Base-by-base conservation (phyloP, 768 basidiomycete genomes). In the Leccinum subtestaceum region DNA sequence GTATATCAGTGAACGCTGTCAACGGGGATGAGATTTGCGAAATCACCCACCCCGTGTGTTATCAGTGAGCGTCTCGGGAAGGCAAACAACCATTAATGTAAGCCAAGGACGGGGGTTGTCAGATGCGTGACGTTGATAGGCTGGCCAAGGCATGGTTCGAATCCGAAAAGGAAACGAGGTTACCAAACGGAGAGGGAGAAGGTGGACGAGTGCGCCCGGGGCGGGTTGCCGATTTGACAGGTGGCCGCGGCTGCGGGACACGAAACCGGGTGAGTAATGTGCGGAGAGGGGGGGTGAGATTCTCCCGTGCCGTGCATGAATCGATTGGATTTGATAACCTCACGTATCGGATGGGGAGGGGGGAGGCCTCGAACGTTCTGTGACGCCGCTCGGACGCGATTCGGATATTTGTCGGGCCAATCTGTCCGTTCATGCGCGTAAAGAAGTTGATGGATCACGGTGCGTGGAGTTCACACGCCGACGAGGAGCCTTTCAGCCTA, bases 241-340 rank as follows among this genome's bases (percentile, higher is more conserved):
- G 21, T 21, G 45, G 46, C 61, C 61, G 47, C 48, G 21, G 47
- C 29, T 56, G 29, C 45, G 61, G 61, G 54, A 5, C 57, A 32
- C 27, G 43, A 43, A 43, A 17, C 38, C 8, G 38, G 43, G 3
- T 43, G 43, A 43, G 40, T 43, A 43, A 43, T 11, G 43, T 43
- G 43, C 43, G 46, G 55, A 48, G 46, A 12, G 38, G 13, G 4
- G 7, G 4, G 21, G 38, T n/a, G 17, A 21, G 38, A 43, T 54
- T 50, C 48, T 43, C 59, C 60, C 38, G 52, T 61, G 52, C 19
- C 19, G n/a, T 21, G 45, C 7, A 21, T 17, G 19, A 12, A 23
- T 47, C 21, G 46, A 47, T 47, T 47, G 23, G 46, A 47, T 21
- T 47, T 47, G 21, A 47, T 47, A 47, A 47, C 21, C 21, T 47